Evolutionary conservation across 1,284 basidiomycete species (phyloP), one percentile per base, ranked within the genome.

Genomic region (Ceratobasidium sp.): DNA sequence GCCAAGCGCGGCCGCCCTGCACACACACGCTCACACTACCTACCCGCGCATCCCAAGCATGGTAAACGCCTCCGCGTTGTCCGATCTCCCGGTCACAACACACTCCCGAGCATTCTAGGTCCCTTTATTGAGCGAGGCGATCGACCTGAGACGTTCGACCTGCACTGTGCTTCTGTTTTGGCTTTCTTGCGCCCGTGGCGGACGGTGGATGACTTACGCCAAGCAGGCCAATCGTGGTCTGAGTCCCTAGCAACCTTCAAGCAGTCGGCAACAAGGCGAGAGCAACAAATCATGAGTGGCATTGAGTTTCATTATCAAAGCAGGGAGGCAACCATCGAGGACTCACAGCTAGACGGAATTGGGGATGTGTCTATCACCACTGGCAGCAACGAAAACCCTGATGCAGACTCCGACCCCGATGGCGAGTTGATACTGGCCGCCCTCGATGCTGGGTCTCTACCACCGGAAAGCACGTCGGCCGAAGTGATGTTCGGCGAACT

Each of bases 271-370:
- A 21, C 30, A 32, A 21, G 32, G 7, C 38, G 21, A 28, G 23
- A 5, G 23, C 44, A 35, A 7, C 8, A 54, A n/a, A 49, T 73
- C 4, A 30, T 54, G 8, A 21, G 2, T n/a, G 59, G 43, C 23
- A 47, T 70, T 16, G 43, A 73, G 28, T 55, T 28, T 23, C 71
- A 73, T 63, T 44, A 69, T 44, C 46, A 69, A 32, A 70, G 67
- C 21, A n/a, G 21, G 6, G 72, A 55, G 9, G 47, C 66, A 14
- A 49, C 67, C n/a, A 26, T 30, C 9, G 69, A 66, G 43, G 41
- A n/a, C n/a, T n/a, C n/a, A n/a, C n/a, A n/a, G n/a, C n/a, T n/a
- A n/a, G n/a, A n/a, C n/a, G n/a, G n/a, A n/a, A n/a, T n/a, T n/a
- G n/a, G n/a, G n/a, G n/a, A n/a, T n/a, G n/a, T n/a, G n/a, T n/a